phyloP scores from a whole-genome alignment of 805 yeast genomes.

The Tetrapisispora namnaoensis region DNA sequence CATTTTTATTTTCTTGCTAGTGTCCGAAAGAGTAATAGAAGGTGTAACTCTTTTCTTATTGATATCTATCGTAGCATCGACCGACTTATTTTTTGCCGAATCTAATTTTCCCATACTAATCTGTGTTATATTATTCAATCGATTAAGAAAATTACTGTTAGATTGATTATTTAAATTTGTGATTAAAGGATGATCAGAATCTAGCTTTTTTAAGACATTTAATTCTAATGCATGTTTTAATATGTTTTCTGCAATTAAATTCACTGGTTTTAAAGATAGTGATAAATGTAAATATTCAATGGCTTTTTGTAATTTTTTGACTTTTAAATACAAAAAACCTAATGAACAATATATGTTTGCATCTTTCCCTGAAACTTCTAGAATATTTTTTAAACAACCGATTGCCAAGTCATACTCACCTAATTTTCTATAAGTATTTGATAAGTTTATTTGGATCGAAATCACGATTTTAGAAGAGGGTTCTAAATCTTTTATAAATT shows the following conservation, averaged over 20 bases:
- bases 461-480: constrained; percentile 78
- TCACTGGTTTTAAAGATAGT: constrained; percentile 65
- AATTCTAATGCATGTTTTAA: constrained; percentile 68
- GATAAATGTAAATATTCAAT: constrained; percentile 74
- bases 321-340: constrained; percentile 70
- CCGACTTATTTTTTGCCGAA: background rate
- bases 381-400: constrained; percentile 65
- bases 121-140: background rate
- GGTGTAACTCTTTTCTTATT: background rate
- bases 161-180: constrained; percentile 12
- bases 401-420: constrained; percentile 57
- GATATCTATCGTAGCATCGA: background rate
- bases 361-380: constrained; percentile 59
- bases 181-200: constrained; percentile 24
- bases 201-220: constrained; percentile 31
- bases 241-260: constrained; percentile 76
- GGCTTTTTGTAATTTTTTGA: constrained; percentile 54
- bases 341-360: constrained; percentile 72
- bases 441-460: constrained; percentile 77
- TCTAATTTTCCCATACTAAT: background rate
- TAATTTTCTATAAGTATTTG: constrained; percentile 73
- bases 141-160: background rate
- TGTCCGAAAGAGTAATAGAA: background rate
- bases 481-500: constrained; percentile 56
- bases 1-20: background rate